Evolutionary conservation across 2,329 filamentous ascomycete genomes (phyloP), one percentile per base, ranked within the genome.

Genomic region (Colletotrichum liriopes): DNA sequence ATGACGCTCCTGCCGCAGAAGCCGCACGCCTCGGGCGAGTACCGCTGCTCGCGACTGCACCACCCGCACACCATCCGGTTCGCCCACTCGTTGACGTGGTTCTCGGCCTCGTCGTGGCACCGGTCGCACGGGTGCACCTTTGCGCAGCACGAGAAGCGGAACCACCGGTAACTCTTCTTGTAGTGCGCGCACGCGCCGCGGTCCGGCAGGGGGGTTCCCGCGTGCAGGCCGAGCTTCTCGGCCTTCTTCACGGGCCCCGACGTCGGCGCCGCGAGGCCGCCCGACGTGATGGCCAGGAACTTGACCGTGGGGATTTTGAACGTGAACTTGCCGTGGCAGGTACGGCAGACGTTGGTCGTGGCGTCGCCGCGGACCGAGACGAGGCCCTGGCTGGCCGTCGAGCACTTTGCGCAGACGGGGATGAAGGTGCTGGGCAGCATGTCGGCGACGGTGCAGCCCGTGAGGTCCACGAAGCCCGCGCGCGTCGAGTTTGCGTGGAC

Each of bases 11-110:
- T 85, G 60, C 92, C 92, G 78, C 94, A 97, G 77, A 94, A 90
- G 1, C 85, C 87, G 80, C 94, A 97, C 73, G 92, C 91, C 78
- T 95, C 93, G 1, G 93, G 91, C 29, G 91, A 86, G 81, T 94
- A 97, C 75, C 91, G 91, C 83, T 96, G 93, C 84, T 97, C 94
- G 63, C 94, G 86, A 74, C 92, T 94, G 81, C 94, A 94, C 84
- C 88, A 93, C 8, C 93, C 93, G 79, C 93, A 96, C 45, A 96
- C 90, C 93, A 96, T 96, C 60, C 93, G 86, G 77, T 92, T 94
- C 9, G 94, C 94, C 87, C 94, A 94, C 82, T 96, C 94, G 75
- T 93, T 92, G 9, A 88, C 84, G 82, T 97, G 94, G 62, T 93
- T 91, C 76, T 91, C 90, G 12, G 83, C 87, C 20, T 84, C 87